Percentiles rank a stretch among this genome's conserved stretches.
These are phyloP conservation scores for Paramecium pentaurelia DNA, from an alignment of 73 alveolate genomes.

Conservation along the genomic window DNA sequence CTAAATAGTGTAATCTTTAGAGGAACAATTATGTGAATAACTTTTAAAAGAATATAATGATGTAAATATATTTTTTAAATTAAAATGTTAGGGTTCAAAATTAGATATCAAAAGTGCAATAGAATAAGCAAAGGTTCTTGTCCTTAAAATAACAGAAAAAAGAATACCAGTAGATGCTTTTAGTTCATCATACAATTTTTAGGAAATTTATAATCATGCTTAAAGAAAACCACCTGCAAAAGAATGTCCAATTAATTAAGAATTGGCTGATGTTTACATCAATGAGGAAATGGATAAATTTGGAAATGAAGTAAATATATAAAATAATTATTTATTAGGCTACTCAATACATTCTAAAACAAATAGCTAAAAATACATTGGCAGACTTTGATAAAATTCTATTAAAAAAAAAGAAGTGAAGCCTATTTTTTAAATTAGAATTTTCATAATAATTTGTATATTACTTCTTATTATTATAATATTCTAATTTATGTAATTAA, in stretches of 20 bases:
- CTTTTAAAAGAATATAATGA: not conserved
- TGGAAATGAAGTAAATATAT: not conserved
- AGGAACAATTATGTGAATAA: not conserved
- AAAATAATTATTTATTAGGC: not conserved
- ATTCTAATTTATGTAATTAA: not conserved
- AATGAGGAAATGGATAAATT: not conserved
- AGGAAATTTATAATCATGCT: not conserved
- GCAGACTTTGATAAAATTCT: not conserved
- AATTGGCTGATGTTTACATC: not conserved
- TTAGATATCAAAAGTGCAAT: not conserved
- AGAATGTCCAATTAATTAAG: not conserved
- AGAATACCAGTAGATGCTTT: constrained; percentile 19
- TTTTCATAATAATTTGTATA: not conserved
- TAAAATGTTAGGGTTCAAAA: not conserved
- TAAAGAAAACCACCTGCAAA: not conserved
- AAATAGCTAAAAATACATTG: not conserved
- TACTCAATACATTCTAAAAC: not conserved
- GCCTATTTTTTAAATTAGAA: not conserved
- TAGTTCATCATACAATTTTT: not conserved
- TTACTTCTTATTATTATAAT: not conserved
- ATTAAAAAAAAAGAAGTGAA: not conserved
- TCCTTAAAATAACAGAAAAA: not conserved
- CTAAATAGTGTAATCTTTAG: constrained; percentile 4
- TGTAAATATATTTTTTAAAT: not conserved
- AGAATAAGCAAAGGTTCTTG: not conserved